Percentiles rank a stretch among this genome's conserved stretches.
These are phyloP conservation scores for Fraxinus baroniana DNA, from an alignment of 305 asterid species.

Conservation along the genomic window DNA sequence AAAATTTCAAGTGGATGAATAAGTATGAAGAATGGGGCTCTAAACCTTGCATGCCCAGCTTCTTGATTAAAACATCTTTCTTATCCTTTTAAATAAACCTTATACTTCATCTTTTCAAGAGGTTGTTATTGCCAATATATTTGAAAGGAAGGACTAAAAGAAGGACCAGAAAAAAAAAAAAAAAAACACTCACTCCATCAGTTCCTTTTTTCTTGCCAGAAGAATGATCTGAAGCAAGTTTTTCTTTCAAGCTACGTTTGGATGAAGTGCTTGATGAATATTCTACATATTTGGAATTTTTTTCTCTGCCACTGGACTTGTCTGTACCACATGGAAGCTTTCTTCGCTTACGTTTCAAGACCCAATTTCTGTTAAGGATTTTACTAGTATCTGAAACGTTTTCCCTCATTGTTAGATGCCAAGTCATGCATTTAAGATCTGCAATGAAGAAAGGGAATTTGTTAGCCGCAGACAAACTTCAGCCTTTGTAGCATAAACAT, in stretches of 20 bases:
- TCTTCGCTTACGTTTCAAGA: conserved; percentile 73
- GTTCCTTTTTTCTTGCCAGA: conserved; percentile 78
- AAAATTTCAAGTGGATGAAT: no score
- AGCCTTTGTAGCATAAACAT: neutral
- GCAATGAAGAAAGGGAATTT: conserved; percentile 20
- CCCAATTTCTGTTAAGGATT: conserved; percentile 72
- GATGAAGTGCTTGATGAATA: conserved; percentile 39
- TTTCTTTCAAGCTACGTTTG: conserved; percentile 39
- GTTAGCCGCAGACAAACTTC: neutral
- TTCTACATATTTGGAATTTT: conserved; percentile 41
- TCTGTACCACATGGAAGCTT: conserved; percentile 60
- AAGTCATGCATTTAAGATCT: conserved; percentile 36
- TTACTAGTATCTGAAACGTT: conserved; percentile 49
- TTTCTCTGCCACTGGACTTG: conserved; percentile 44
- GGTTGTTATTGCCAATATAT: neutral
- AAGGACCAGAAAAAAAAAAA: conserved; percentile 19
- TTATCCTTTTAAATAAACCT: neutral
- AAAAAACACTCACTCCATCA: conserved; percentile 58
- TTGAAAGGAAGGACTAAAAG: conserved; percentile 1
- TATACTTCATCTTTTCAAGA: neutral
- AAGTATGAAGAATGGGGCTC: neutral
- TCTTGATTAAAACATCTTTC: neutral
- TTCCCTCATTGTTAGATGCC: conserved; percentile 47
- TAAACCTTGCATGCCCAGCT: neutral
- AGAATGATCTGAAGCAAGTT: conserved; percentile 34